These are phyloP conservation scores for Arabis alpina DNA, from an alignment of 345 rosid species.

Conservation along the genomic window DNA sequence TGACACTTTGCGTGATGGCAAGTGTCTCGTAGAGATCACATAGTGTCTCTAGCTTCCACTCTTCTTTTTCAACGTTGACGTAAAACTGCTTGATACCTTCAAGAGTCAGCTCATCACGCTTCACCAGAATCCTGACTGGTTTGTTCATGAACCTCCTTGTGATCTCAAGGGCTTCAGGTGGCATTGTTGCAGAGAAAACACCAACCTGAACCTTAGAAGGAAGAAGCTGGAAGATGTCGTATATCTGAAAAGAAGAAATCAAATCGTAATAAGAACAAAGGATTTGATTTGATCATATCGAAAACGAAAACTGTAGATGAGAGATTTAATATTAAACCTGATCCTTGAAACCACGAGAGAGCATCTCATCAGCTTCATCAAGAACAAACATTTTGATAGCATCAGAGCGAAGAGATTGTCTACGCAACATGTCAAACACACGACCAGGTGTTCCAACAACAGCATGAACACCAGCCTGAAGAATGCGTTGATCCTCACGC, in stretches of 20 bases:
- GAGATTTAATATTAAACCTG: slow-evolving; percentile 52
- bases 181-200: slow-evolving; percentile 94
- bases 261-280: slow-evolving; percentile 8
- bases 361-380: slow-evolving; percentile 99
- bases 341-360: slow-evolving; percentile 93
- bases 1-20: slow-evolving; percentile 89
- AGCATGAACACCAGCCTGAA: slow-evolving; percentile 91
- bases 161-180: slow-evolving; percentile 90
- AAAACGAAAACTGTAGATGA: not conserved
- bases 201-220: slow-evolving; percentile 79
- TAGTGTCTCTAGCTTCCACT: slow-evolving; percentile 83
- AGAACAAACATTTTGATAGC: slow-evolving; percentile 83
- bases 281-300: not conserved
- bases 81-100: slow-evolving; percentile 91
- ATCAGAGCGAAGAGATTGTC: slow-evolving; percentile 86
- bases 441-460: slow-evolving; percentile 98
- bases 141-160: slow-evolving; percentile 90
- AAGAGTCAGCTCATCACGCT: slow-evolving; percentile 89
- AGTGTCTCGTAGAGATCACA: slow-evolving; percentile 86
- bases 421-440: slow-evolving; percentile 90
- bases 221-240: slow-evolving; percentile 81
- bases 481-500: slow-evolving; percentile 91
- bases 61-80: slow-evolving; percentile 81
- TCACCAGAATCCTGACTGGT: slow-evolving; percentile 83
- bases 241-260: slow-evolving; percentile 54